Percentiles rank a stretch among this genome's conserved stretches.
Conservation (phyloP, 352 stramenopile genomes). For the Globisporangium nagaii region DNA sequence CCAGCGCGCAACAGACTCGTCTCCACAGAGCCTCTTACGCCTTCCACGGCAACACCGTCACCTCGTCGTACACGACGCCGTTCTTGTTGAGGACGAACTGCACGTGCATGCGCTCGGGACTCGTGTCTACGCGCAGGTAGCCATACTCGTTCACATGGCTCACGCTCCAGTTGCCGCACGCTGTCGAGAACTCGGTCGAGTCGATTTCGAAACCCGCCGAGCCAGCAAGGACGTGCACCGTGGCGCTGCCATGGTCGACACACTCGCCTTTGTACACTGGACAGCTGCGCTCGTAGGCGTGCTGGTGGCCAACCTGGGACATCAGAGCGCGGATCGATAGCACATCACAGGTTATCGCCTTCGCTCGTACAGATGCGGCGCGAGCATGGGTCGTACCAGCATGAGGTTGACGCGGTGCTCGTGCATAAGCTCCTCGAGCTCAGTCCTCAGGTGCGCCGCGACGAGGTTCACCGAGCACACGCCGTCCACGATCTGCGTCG, state of each 20-base stretch:
- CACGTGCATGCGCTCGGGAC: conserved; percentile 31
- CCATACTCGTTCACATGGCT: conserved; percentile 63
- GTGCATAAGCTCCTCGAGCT: conserved; percentile 87
- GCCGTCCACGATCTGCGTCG: background rate
- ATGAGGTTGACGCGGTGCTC: conserved; percentile 86
- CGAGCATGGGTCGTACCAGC: conserved; percentile 39
- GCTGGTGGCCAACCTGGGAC: conserved; percentile 81
- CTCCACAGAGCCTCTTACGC: too few species aligned
- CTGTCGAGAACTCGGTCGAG: conserved; percentile 40
- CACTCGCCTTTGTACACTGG: conserved; percentile 66
- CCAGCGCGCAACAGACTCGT: too few species aligned
- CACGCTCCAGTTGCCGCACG: conserved; percentile 64
- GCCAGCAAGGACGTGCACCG: conserved; percentile 75
- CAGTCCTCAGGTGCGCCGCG: conserved; percentile 66
- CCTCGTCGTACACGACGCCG: conserved; percentile 57
- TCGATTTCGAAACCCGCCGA: conserved; percentile 65
- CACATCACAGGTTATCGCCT: too few species aligned
- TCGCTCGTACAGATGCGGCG: too few species aligned
- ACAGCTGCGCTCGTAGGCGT: conserved; percentile 88
- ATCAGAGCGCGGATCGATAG: too few species aligned
- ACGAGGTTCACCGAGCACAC: conserved; percentile 41
- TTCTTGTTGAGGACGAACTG: conserved; percentile 72
- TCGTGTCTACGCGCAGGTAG: conserved; percentile 48
- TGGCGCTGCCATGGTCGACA: conserved; percentile 35
- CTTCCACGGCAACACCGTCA: conserved; percentile 29